Base-by-base conservation (phyloP, 2,329 filamentous ascomycete genomes). In the Exophiala spinifera region DNA sequence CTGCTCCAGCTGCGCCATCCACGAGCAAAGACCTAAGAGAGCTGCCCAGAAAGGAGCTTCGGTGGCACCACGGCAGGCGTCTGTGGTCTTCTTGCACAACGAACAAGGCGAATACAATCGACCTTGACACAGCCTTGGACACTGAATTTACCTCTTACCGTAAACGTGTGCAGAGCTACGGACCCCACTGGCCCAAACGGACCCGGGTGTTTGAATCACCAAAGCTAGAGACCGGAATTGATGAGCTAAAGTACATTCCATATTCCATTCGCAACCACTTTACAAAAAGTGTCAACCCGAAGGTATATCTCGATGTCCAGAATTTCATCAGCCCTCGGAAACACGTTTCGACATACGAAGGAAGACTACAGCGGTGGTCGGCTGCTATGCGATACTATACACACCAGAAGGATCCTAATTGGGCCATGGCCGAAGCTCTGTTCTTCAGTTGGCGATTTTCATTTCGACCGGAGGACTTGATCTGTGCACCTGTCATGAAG, bases 401-500 rank as follows among this genome's bases (percentile, higher is more conserved):
- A 8, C 46, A 49, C 13, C 17, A 23, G 19, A n/a, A 20, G 15
- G 40, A 1, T 17, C 17, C 15, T 3, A 14, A 44, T 7, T 44
- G 28, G 37, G 15, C 20, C 7, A 36, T 51, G 20, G 49, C 49
- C 36, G 40, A 43, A 34, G 49, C 23, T 36, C 7, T 42, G 5
- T 43, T 45, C 19, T 23, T 17, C 31, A 49, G 33, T 10, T 49
- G 17, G n/a, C n/a, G 46, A 5, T 39, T 39, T 37, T 20, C 14
- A 7, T 49, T 49, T 20, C 17, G 13, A 10, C 28, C 36, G 14
- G 46, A 49, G n/a, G 20, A 25, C 19, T n/a, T 36, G n/a, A 21
- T 39, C 20, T 21, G 19, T n/a, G n/a, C 49, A 20, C 57, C 57
- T 5, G 55, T 57, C n/a, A 49, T 53, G 25, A 39, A 51, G 23